These are phyloP conservation scores for Aspergillus sp. DNA, from an alignment of 2,329 filamentous ascomycete species.

Conservation along the genomic window DNA sequence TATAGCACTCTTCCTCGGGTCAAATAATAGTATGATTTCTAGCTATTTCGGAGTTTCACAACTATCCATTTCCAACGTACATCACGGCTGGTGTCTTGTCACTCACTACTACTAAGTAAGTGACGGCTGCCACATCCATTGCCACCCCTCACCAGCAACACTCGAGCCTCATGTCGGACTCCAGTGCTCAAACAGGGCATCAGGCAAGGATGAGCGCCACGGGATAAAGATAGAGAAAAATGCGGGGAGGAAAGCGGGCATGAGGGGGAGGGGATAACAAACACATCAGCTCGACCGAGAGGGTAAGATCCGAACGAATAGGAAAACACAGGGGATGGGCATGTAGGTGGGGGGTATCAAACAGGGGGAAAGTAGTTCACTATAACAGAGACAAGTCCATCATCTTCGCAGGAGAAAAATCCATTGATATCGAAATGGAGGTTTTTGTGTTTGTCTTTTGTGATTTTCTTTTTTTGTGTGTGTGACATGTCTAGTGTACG, in stretches of 20 bases:
- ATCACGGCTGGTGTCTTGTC: slow-evolving; percentile 15
- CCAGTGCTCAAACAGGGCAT: background rate
- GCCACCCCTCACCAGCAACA: slow-evolving; percentile 6
- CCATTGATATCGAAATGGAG: background rate
- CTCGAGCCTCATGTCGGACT: background rate
- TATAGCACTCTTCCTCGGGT: background rate
- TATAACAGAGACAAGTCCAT: slow-evolving; percentile 14
- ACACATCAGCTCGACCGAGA: background rate
- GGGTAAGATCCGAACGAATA: slow-evolving; percentile 3
- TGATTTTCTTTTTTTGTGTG: slow-evolving; percentile 22
- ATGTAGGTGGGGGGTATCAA: slow-evolving; percentile 28
- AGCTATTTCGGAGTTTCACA: slow-evolving; percentile 18
- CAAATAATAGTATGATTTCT: background rate
- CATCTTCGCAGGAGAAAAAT: slow-evolving; percentile 6
- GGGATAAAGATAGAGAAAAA: slow-evolving; percentile 18
- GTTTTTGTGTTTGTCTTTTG: slow-evolving; percentile 18
- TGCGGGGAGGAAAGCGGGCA: slow-evolving; percentile 7
- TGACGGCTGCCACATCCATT: slow-evolving; percentile 40
- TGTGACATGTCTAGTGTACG: slow-evolving; percentile 28
- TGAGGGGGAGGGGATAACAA: slow-evolving; percentile 6
- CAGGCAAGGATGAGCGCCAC: slow-evolving; percentile 34
- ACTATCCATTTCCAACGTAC: slow-evolving; percentile 23
- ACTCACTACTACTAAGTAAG: slow-evolving; percentile 21
- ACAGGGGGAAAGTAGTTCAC: slow-evolving; percentile 12
- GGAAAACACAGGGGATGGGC: slow-evolving; percentile 8